Base-by-base conservation (phyloP, 345 rosid genomes). In the Citrus inodora region DNA sequence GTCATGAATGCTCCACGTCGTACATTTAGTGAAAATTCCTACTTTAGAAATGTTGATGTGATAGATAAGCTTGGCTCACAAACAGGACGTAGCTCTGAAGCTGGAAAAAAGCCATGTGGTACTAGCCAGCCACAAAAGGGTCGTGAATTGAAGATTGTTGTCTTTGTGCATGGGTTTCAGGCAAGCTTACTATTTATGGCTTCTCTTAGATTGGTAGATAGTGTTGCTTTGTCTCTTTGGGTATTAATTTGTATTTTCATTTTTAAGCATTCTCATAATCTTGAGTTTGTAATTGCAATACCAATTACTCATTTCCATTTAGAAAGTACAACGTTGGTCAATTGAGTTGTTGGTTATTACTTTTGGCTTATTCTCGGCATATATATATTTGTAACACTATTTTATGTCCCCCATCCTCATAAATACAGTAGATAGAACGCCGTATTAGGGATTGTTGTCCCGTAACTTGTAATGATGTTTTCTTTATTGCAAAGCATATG, bases 121-220 rank as follows among this genome's bases (percentile, higher is more conserved):
- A 38, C 76, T 28, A 73, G 33, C 40, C 71, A 65, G n/a, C 85
- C 73, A 60, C 85, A 87, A 77, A 88, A 56, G 66, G 83, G 83
- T 28, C 88, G 88, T 51, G 88, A 89, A 42, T 83, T 96, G 82
- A 96, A 92, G 86, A 81, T 90, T 55, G 97, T 89, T 56, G 83
- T 96, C 59, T 96, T 96, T 65, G 97, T 96, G 83, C 99, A 94
- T 83, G 99, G 98, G 48, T 96, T 96, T 87, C 98, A 96, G 97
- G 98, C 84, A 91, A 85, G 91, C 77, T 63, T 61, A 25, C 51
- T 73, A 51, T 25, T 37, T 28, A 53, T 32, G 9, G 24, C 17
- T 78, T 28, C 30, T 24, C 25, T 42, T 71, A 32, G 42, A 48
- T 59, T 74, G 67, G 19, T 38, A 8, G 64, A 27, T 74, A 32